A percentile compares a stretch with the other conserved stretches of the same genome.
phyloP scores from a whole-genome alignment of 1,284 basidiomycete genomes.

The Cutaneotrichosporon spelunceum region DNA sequence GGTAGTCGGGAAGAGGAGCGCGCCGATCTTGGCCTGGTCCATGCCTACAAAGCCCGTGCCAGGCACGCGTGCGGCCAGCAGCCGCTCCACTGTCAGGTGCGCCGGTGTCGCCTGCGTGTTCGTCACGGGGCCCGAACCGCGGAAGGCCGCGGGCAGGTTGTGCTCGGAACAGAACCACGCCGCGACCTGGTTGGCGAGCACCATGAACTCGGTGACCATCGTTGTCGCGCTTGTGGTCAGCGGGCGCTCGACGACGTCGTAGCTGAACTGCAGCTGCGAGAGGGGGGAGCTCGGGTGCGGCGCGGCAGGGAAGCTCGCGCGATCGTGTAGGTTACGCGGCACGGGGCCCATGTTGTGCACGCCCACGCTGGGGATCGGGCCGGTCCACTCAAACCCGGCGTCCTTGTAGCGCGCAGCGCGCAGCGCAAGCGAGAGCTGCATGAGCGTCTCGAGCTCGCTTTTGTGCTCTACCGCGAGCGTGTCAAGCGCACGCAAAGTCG shows the following conservation, averaged over 20 bases:
- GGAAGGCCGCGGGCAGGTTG: slow-evolving; percentile 65
- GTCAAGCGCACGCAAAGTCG: not conserved
- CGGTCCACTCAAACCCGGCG: slow-evolving; percentile 36
- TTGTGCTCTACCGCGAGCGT: slow-evolving; percentile 24
- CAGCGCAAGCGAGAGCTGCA: slow-evolving; percentile 41
- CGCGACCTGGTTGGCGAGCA: slow-evolving; percentile 71
- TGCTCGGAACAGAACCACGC: slow-evolving; percentile 68
- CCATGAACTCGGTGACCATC: slow-evolving; percentile 79
- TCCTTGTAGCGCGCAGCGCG: slow-evolving; percentile 32
- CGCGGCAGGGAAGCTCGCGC: slow-evolving; percentile 23
- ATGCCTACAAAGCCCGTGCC: slow-evolving; percentile 6
- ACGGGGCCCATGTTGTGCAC: slow-evolving; percentile 20
- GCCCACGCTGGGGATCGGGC: slow-evolving; percentile 19
- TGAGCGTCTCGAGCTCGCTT: slow-evolving; percentile 54
- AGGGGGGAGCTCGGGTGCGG: slow-evolving; percentile 23
- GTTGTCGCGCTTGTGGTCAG: slow-evolving; percentile 19
- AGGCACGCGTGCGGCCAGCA: slow-evolving; percentile 11
- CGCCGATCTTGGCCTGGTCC: not conserved
- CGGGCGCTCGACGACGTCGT: not conserved
- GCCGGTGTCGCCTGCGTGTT: slow-evolving; percentile 11
- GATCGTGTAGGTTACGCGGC: slow-evolving; percentile 28
- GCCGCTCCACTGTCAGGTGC: slow-evolving; percentile 5
- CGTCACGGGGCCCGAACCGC: slow-evolving; percentile 55
- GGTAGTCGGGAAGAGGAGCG: not conserved
- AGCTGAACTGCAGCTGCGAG: slow-evolving; percentile 10